Base-by-base conservation (phyloP, 257 asterid genomes). In the Coffea eugenioides region DNA sequence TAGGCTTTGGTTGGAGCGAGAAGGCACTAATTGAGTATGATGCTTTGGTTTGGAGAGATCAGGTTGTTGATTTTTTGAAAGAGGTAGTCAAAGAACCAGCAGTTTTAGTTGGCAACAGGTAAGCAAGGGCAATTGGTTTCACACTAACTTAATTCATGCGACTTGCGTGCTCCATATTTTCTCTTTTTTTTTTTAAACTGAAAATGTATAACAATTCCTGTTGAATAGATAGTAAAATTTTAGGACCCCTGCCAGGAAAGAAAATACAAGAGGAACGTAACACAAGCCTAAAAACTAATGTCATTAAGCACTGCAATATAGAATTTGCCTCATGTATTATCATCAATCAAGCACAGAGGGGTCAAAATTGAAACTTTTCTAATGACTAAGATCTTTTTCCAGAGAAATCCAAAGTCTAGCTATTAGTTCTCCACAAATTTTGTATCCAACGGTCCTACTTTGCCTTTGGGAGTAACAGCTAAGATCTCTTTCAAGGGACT, bases 1-100 rank as follows among this genome's bases (percentile, higher is more conserved):
- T 95, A 43, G 99, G 99, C 20, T 95, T 95, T 77, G 99, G 98
- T 59, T 95, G 99, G 99, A 95, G 99, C n/a, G 99, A 95, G 84
- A 95, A 95, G 89, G 99, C 99, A 25, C 88, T 95, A 52, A 84
- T 93, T 78, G 97, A 95, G 23, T 95, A 95, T 57, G 99, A 95
- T 87, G 97, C 98, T 36, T 77, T 91, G 70, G 86, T 93, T 46
- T 95, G 99, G 99, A 92, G 93, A 81, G 99, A 95, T 85, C 97
- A 93, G 85, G 94, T 95, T 81, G 93, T 90, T 48, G 98, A 95
- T 87, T 93, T 93, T 75, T 73, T 95, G 86, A 89, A 91, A 85
- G 97, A 93, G 81, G 65, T 95, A 12, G 99, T 95, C 68, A 88
- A 88, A 88, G 94, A 90, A 81, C 98, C 98, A 13, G 90, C 98